phyloP scores from a whole-genome alignment of 306 rosid genomes.

The Clitoria ternatea region DNA sequence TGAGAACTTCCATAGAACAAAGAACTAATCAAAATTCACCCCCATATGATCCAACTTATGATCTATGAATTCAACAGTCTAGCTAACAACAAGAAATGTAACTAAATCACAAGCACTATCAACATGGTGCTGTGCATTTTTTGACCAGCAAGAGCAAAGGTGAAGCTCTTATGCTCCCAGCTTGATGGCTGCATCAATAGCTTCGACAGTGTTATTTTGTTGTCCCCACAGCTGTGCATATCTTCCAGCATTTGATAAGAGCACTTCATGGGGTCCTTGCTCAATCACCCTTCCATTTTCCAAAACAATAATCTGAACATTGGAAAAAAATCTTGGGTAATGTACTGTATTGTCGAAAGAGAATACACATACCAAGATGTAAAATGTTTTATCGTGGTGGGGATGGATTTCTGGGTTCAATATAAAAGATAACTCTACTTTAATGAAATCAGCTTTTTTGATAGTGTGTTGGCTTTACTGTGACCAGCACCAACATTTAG shows the following conservation, averaged over 20 bases:
- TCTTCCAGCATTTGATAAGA: slow-evolving; percentile 78
- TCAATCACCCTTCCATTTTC: slow-evolving; percentile 93
- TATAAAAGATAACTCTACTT: neutral
- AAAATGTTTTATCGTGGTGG: neutral
- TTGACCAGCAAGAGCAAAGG: neutral
- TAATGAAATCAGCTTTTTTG: neutral
- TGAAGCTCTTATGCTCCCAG: slow-evolving; percentile 34
- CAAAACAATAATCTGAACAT: slow-evolving; percentile 75
- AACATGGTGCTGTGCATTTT: slow-evolving; percentile 5
- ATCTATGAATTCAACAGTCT: slow-evolving; percentile 8
- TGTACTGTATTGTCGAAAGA: neutral
- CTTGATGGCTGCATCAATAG: slow-evolving; percentile 59
- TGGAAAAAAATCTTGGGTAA: neutral
- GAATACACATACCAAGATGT: neutral
- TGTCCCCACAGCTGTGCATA: slow-evolving; percentile 98
- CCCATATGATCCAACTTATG: neutral
- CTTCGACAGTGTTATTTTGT: slow-evolving; percentile 79
- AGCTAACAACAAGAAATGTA: neutral
- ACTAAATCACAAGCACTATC: neutral
- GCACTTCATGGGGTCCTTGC: slow-evolving; percentile 90
- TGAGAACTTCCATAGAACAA: neutral
- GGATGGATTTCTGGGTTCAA: neutral
- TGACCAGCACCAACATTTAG: neutral
- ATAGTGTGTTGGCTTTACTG: neutral
- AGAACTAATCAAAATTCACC: neutral